A percentile compares a stretch with the other conserved stretches of the same genome.
Evolutionary conservation across 768 basidiomycete species (phyloP).

Genomic region (Hericium coralloides): DNA sequence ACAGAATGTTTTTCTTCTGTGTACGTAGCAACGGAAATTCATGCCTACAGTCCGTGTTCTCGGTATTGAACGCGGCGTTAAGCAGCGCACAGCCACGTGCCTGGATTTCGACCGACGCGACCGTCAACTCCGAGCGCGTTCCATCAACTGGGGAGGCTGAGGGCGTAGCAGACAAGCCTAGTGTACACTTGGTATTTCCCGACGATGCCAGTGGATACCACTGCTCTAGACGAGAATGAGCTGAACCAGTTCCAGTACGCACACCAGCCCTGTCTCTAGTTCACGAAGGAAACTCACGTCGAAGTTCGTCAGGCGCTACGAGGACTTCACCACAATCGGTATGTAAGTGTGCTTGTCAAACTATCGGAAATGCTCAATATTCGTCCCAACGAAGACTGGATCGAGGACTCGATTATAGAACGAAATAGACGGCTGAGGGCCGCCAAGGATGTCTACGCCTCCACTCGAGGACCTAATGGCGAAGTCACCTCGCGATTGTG

Average conservation of each 20-base stretch:
- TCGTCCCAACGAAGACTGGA: conserved; percentile 65
- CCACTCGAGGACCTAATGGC: conserved; percentile 38
- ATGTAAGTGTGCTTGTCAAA: conserved; percentile 17
- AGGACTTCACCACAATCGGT: conserved; percentile 96
- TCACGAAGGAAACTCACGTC: not conserved
- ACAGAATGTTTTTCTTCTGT: too few relatives aligned
- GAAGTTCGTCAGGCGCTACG: conserved; percentile 58
- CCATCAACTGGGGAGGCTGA: not conserved
- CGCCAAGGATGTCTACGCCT: conserved; percentile 35
- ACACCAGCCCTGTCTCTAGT: not conserved
- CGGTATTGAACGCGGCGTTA: too few relatives aligned
- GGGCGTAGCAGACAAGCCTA: not conserved
- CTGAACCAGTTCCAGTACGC: conserved; percentile 56
- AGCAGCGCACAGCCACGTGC: too few relatives aligned
- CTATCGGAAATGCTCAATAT: not conserved
- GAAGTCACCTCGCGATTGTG: conserved; percentile 45
- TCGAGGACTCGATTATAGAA: conserved; percentile 90
- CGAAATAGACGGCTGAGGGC: conserved; percentile 67
- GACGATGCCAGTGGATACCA: conserved; percentile 16
- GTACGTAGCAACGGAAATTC: too few relatives aligned
- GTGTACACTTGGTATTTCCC: not conserved
- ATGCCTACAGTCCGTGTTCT: too few relatives aligned
- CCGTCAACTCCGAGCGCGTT: too few relatives aligned
- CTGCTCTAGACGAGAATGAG: conserved; percentile 55
- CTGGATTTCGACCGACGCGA: too few relatives aligned